Conservation (phyloP, 2,329 filamentous ascomycete genomes). For the Calonectria pseudoturangicola region DNA sequence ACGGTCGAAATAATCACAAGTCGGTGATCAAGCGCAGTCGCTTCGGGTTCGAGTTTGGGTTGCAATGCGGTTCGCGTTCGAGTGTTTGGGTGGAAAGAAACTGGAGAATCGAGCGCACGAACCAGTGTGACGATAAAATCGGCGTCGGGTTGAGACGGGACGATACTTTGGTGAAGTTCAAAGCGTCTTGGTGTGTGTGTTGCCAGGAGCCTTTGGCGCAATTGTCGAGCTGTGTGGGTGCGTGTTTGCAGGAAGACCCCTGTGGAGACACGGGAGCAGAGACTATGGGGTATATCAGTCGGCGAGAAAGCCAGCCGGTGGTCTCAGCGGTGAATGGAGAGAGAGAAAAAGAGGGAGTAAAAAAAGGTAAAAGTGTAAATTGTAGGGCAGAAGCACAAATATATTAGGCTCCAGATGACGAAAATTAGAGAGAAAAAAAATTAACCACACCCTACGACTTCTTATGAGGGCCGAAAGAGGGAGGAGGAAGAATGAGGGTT, state of each 20-base stretch:
- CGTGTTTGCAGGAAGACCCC: slow-evolving; percentile 47
- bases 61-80: slow-evolving; percentile 5
- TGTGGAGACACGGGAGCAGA: slow-evolving; percentile 49
- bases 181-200: slow-evolving; percentile 32
- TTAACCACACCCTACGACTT: slow-evolving; percentile 20
- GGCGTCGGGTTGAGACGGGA: slow-evolving; percentile 29
- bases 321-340: slow-evolving; percentile 30
- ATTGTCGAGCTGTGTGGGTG: slow-evolving; percentile 35
- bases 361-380: slow-evolving; percentile 9
- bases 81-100: background rate
- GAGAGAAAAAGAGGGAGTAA: slow-evolving; percentile 7
- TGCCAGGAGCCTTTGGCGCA: slow-evolving; percentile 37
- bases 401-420: background rate
- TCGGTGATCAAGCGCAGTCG: background rate
- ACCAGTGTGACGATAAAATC: background rate
- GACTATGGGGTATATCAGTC: slow-evolving; percentile 54
- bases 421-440: background rate
- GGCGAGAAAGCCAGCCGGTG: slow-evolving; percentile 30
- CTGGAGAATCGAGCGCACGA: background rate
- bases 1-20: background rate
- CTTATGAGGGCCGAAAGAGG: slow-evolving; percentile 33
- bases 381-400: slow-evolving; percentile 19
- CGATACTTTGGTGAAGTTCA: slow-evolving; percentile 34
- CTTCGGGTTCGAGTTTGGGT: slow-evolving; percentile 13
- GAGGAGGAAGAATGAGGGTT: slow-evolving; percentile 28